phyloP scores from a whole-genome alignment of 495 filamentous ascomycete genomes.

The Xylaria venustula region DNA sequence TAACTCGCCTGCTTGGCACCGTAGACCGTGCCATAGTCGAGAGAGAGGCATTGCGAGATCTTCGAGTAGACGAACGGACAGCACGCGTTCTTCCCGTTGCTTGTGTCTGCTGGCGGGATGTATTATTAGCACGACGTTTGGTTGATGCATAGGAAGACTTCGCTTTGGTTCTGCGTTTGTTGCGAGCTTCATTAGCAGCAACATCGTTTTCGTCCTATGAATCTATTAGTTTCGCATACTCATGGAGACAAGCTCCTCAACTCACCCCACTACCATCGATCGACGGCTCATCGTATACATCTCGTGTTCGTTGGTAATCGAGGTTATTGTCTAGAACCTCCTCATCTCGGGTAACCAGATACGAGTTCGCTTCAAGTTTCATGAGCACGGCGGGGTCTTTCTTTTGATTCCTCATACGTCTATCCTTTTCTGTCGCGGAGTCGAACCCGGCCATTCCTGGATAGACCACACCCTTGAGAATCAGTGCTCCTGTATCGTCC shows the following conservation, averaged over 20 bases:
- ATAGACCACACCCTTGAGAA: conserved; percentile 74
- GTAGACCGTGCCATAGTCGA: conserved; percentile 4
- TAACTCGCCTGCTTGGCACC: conserved; percentile 2
- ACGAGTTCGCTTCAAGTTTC: conserved; percentile 68
- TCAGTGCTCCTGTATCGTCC: conserved; percentile 37
- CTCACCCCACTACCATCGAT: conserved; percentile 46
- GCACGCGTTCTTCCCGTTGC: background rate
- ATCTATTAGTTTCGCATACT: conserved; percentile 3
- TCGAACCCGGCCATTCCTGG: conserved; percentile 90
- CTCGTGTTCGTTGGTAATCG: conserved; percentile 49
- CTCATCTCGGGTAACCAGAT: conserved; percentile 67
- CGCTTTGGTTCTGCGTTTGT: conserved; percentile 1
- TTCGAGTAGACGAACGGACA: conserved; percentile 10
- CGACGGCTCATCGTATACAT: conserved; percentile 51
- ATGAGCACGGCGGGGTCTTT: conserved; percentile 71
- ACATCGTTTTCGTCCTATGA: conserved; percentile 20
- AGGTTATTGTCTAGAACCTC: conserved; percentile 61
- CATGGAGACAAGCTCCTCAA: conserved; percentile 6
- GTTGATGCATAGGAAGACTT: conserved; percentile 10
- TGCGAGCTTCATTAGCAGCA: conserved; percentile 10
- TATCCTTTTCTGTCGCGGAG: conserved; percentile 73
- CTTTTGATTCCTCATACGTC: conserved; percentile 80
- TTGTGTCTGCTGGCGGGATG: conserved; percentile 1
- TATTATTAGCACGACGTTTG: conserved; percentile 5
- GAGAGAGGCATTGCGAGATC: background rate